Percentiles rank a stretch among this genome's conserved stretches.
phyloP scores from a whole-genome alignment of 1,284 basidiomycete species.

The Trametes hirsuta region DNA sequence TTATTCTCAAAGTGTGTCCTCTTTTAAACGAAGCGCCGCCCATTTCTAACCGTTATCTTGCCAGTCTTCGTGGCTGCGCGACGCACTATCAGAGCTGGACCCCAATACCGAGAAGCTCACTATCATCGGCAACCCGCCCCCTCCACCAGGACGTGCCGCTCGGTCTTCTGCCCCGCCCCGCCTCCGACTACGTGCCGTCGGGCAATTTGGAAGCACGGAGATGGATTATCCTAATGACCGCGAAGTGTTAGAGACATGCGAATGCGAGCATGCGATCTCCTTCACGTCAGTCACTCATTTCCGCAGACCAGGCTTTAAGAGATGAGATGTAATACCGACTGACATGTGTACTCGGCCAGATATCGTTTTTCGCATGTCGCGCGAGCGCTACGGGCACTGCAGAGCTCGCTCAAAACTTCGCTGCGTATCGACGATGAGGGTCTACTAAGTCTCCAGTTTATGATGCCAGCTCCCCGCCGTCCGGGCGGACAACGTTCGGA shows the following conservation, averaged over 20 bases:
- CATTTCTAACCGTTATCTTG: slow-evolving; percentile 10
- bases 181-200: slow-evolving; percentile 77
- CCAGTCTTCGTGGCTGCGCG: slow-evolving; percentile 90
- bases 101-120: slow-evolving; percentile 82
- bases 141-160: slow-evolving; percentile 32
- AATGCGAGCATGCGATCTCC: slow-evolving; percentile 68
- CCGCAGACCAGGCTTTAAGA: background rate
- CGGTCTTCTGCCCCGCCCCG: slow-evolving; percentile 51
- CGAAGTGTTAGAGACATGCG: slow-evolving; percentile 88
- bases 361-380: slow-evolving; percentile 80
- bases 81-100: slow-evolving; percentile 89
- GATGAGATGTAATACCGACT: background rate
- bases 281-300: slow-evolving; percentile 63
- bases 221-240: slow-evolving; percentile 93
- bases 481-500: slow-evolving; percentile 48
- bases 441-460: slow-evolving; percentile 82
- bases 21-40: background rate
- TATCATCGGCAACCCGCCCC: slow-evolving; percentile 75
- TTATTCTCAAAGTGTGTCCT: slow-evolving; percentile 79
- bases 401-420: slow-evolving; percentile 83
- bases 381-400: slow-evolving; percentile 72
- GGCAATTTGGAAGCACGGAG: slow-evolving; percentile 85
- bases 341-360: slow-evolving; percentile 42
- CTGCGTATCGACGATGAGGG: slow-evolving; percentile 83
- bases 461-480: slow-evolving; percentile 71